phyloP scores from a whole-genome alignment of 192 early-diverging fungal species.

The Linnemannia zychae region DNA sequence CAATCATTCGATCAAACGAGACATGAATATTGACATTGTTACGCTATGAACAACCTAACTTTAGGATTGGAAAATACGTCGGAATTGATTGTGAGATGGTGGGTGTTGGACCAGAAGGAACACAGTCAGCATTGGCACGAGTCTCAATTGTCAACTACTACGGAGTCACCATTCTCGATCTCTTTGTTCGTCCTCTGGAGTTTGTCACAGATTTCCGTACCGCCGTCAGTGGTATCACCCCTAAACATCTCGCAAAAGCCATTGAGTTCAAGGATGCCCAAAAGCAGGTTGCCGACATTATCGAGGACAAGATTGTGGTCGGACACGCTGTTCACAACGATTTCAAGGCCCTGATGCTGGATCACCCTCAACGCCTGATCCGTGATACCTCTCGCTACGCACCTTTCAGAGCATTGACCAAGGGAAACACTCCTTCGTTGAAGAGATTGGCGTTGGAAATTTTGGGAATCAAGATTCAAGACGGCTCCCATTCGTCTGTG shows the following conservation, averaged over 20 bases:
- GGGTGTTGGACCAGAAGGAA: conserved; percentile 89
- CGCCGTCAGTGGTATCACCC: conserved; percentile 91
- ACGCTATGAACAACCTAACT: neutral
- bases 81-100: conserved; percentile 99
- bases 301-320: conserved; percentile 89
- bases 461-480: conserved; percentile 87
- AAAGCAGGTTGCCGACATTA: conserved; percentile 80
- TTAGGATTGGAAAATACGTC: conserved; percentile 84
- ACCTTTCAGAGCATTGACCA: conserved; percentile 76
- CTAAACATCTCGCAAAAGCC: conserved; percentile 74
- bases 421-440: conserved; percentile 78
- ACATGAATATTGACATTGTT: neutral
- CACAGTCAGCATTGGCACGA: conserved; percentile 87
- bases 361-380: conserved; percentile 81
- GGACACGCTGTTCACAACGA: conserved; percentile 95
- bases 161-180: conserved; percentile 88
- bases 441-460: conserved; percentile 81
- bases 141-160: conserved; percentile 96
- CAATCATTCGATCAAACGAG: neutral
- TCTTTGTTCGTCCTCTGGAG: conserved; percentile 87
- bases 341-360: conserved; percentile 83
- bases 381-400: conserved; percentile 89
- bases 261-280: conserved; percentile 85
- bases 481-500: conserved; percentile 89
- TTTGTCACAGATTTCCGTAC: conserved; percentile 95